phyloP scores from a whole-genome alignment of 2,329 filamentous ascomycete genomes.

The Colletotrichum tofieldiae region DNA sequence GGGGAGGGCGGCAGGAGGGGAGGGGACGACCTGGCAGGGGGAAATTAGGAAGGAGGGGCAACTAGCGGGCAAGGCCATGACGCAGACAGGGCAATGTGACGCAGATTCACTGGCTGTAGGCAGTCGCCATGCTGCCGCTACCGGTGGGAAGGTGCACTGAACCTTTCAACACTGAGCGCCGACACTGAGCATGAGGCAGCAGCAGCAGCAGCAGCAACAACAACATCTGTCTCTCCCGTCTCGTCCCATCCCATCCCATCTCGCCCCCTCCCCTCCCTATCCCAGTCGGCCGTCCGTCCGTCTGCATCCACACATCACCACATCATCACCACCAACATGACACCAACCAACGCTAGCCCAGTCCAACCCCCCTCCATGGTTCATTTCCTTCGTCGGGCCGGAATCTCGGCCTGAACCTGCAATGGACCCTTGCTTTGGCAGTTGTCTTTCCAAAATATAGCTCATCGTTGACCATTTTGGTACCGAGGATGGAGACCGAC shows the following conservation, averaged over 20 bases:
- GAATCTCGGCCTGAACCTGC: slow-evolving; percentile 6
- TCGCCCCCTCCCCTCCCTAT: slow-evolving; percentile 15
- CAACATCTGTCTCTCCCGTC: slow-evolving; percentile 2
- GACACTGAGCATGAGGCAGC: slow-evolving; percentile 1
- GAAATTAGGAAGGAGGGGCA: slow-evolving; percentile 45
- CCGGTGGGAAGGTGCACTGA: slow-evolving; percentile 24
- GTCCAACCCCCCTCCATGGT: slow-evolving; percentile 1
- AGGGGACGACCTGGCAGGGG: slow-evolving; percentile 45
- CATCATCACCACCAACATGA: slow-evolving; percentile 36
- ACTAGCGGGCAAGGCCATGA: slow-evolving; percentile 40
- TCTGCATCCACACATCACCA: slow-evolving; percentile 37
- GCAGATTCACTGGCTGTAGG: slow-evolving; percentile 36
- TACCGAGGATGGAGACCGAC: background rate
- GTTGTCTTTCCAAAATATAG: background rate
- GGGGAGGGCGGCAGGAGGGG: slow-evolving; percentile 22
- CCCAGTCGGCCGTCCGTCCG: background rate
- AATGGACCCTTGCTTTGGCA: background rate
- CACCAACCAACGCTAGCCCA: slow-evolving; percentile 17
- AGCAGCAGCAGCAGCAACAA: background rate
- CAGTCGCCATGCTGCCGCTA: slow-evolving; percentile 16
- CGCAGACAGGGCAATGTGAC: slow-evolving; percentile 42
- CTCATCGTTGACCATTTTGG: background rate
- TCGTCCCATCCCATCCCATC: slow-evolving; percentile 22
- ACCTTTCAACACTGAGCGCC: background rate
- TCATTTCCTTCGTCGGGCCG: slow-evolving; percentile 2